Evolutionary conservation across 306 rosid species (phyloP).

Genomic region (Lithocarpus polystachyus): DNA sequence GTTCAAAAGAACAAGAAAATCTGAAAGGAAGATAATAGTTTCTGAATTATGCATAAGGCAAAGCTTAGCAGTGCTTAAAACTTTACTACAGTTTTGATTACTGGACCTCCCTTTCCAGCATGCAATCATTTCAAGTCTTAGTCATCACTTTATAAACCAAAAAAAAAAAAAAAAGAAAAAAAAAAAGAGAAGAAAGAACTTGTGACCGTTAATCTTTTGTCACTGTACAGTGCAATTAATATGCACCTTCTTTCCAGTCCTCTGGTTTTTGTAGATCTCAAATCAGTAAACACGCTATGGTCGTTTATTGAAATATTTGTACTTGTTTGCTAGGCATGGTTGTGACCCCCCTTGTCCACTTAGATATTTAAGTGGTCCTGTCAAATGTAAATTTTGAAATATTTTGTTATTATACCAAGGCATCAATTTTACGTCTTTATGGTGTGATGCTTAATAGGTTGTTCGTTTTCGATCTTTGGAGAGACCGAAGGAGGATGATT

Average conservation of each 20-base stretch:
- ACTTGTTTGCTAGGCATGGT: not conserved
- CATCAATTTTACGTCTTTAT: not conserved
- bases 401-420: not conserved
- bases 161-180: not conserved
- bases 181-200: not conserved
- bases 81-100: not conserved
- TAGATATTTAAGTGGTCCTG: not conserved
- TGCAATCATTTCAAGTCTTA: not conserved
- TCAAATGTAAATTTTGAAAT: not conserved
- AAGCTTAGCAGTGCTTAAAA: not conserved
- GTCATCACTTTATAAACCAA: not conserved
- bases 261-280: not conserved
- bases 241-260: not conserved
- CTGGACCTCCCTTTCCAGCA: not conserved
- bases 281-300: not conserved
- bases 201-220: not conserved
- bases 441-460: conserved; percentile 47
- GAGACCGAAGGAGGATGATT: conserved; percentile 90
- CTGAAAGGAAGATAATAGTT: not conserved
- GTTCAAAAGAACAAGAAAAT: not conserved
- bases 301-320: not conserved
- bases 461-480: conserved; percentile 86
- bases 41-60: not conserved
- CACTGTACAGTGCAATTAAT: not conserved
- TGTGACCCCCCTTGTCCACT: not conserved